phyloP scores from a whole-genome alignment of 129 eudicot species.

The Chrysanthemum seticuspe region DNA sequence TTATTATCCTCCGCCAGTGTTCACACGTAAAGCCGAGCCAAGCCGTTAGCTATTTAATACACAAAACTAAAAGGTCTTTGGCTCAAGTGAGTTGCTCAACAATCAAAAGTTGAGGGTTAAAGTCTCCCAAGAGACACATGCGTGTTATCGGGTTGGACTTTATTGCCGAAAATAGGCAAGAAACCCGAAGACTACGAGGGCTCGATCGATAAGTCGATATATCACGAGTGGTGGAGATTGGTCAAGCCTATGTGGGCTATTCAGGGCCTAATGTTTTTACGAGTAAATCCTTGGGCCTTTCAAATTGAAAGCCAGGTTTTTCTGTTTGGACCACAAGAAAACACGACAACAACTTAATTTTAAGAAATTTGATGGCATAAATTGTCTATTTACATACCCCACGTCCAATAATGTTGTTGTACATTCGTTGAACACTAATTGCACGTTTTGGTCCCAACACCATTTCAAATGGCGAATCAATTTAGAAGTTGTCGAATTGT shows the following conservation, averaged over 20 bases:
- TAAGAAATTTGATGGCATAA: background rate
- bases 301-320: constrained; percentile 17
- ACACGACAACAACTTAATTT: constrained; percentile 20
- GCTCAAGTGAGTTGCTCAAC: no score
- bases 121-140: no score
- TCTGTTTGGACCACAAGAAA: constrained; percentile 32
- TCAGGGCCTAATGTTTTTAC: background rate
- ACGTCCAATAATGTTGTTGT: constrained; percentile 9
- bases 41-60: no score
- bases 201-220: background rate
- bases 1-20: no score
- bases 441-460: constrained; percentile 17
- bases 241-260: constrained; percentile 8
- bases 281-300: constrained; percentile 6
- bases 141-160: no score
- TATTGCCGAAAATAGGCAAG: no score
- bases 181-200: no score
- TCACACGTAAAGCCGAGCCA: no score
- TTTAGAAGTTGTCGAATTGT: no score
- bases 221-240: background rate
- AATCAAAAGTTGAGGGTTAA: no score
- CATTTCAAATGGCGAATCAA: background rate
- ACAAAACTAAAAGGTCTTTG: no score
- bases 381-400: constrained; percentile 12
- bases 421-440: background rate